Evolutionary conservation across 768 basidiomycete species (phyloP).

Genomic region (Chalciporus pseudorubinellus): DNA sequence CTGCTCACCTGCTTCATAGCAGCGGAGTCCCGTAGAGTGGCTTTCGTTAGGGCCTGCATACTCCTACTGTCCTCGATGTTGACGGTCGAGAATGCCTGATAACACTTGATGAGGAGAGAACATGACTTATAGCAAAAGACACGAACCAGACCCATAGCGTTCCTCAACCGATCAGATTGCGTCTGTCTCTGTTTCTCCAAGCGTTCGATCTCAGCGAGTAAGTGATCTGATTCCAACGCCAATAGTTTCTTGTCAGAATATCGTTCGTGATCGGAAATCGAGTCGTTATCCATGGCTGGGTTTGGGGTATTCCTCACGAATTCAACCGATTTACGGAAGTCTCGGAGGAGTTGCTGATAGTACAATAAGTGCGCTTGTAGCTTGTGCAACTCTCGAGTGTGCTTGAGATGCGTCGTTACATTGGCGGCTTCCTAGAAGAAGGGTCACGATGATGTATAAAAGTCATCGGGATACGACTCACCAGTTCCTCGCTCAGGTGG

Average conservation of each 20-base stretch:
- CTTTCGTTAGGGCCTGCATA: constrained; percentile 51
- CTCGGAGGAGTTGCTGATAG: constrained; percentile 51
- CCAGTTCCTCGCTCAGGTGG: constrained; percentile 47
- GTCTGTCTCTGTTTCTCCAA: constrained; percentile 26
- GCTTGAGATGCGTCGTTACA: constrained; percentile 34
- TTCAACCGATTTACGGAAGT: constrained; percentile 49
- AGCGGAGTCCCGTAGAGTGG: constrained; percentile 41
- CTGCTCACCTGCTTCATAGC: constrained; percentile 34
- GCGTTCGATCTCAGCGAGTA: constrained; percentile 46
- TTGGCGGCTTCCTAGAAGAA: constrained; percentile 43
- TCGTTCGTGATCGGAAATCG: constrained; percentile 10
- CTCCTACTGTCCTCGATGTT: constrained; percentile 56
- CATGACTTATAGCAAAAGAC: not conserved
- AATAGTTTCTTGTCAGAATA: constrained; percentile 10
- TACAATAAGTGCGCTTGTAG: constrained; percentile 58
- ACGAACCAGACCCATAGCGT: constrained; percentile 33
- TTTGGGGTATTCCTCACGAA: constrained; percentile 51
- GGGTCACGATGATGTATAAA: not conserved
- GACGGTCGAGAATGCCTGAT: constrained; percentile 57
- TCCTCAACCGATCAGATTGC: constrained; percentile 29
- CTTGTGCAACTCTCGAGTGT: constrained; percentile 55
- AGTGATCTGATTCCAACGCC: constrained; percentile 17
- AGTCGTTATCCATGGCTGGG: constrained; percentile 40
- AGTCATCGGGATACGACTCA: constrained; percentile 15
- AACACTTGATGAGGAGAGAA: not conserved